Evolutionary conservation across 163 green algal genomes (phyloP), one percentile per base, ranked within the genome.

Genomic region (Chlorella variabilis): DNA sequence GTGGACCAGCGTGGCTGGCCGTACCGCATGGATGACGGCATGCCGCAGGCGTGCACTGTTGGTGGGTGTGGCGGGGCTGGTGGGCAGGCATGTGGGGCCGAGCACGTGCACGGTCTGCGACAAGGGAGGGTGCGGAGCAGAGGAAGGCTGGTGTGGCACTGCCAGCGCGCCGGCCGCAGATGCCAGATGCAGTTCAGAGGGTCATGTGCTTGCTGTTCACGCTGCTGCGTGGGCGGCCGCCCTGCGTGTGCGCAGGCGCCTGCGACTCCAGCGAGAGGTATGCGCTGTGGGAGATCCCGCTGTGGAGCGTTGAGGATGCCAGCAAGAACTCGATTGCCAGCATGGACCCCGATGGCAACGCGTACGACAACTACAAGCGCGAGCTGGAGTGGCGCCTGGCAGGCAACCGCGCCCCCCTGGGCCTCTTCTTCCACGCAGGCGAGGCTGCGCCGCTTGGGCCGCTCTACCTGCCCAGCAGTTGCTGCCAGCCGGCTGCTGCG

Each of bases 361-460:
- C 71, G 0, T 78, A 69, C 38, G 71, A 78, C 34, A 78, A 78
- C 71, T 78, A 69, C 71, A 68, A 69, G 71, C 51, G 71, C 1
- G 71, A 78, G 71, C 71, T 78, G 51, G 71, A 67, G 13, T 67
- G 71, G 71, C 71, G 71, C 8, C 27, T 78, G 51, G 38, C 51
- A 11, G 71, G 71, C 51, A 78, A 78, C 71, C 71, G 51, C 36
- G 71, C 71, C 11, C 71, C 71, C 9, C 71, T 78, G 51, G 71
- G 71, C 51, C 51, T 78, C 11, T 78, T 78, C 71, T 78, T 78
- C 36, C 71, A 78, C 17, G 71, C 71, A 9, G 71, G 71, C 68
- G 51, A 17, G 71, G 54, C 9, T 63, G 45, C 45, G 11, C 11
- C 15, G 45, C 11, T 15, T 11, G 11, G 11, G 45, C 11, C 15